These are phyloP conservation scores for Colletotrichum gloeosporioides DNA, from an alignment of 2,329 filamentous ascomycete species.

Conservation along the genomic window DNA sequence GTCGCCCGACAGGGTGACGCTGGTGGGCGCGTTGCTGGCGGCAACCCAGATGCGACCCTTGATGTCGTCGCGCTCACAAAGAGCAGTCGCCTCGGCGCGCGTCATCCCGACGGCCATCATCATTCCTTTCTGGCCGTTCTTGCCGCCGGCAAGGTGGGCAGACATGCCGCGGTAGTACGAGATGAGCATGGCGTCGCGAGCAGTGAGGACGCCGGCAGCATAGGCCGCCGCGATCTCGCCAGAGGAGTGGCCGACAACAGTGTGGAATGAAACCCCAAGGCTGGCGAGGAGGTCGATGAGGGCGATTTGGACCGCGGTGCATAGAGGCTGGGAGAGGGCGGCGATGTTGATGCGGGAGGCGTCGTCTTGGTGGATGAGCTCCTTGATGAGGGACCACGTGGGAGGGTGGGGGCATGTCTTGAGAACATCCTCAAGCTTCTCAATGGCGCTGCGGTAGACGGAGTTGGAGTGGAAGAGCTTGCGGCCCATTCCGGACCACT, in stretches of 20 bases:
- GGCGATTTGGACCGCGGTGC: slow-evolving; percentile 27
- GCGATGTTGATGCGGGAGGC: slow-evolving; percentile 24
- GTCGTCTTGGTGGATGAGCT: slow-evolving; percentile 19
- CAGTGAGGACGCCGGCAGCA: slow-evolving; percentile 28
- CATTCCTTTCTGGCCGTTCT: slow-evolving; percentile 17
- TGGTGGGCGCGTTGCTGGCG: slow-evolving; percentile 30
- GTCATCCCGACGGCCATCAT: slow-evolving; percentile 30
- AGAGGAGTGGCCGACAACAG: slow-evolving; percentile 28
- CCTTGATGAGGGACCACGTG: slow-evolving; percentile 22
- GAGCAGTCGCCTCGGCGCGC: slow-evolving; percentile 10
- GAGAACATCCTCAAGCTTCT: slow-evolving; percentile 21
- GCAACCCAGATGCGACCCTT: slow-evolving; percentile 28
- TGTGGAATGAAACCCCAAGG: slow-evolving; percentile 19
- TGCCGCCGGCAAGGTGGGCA: slow-evolving; percentile 15
- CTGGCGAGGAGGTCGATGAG: slow-evolving; percentile 22
- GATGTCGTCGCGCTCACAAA: slow-evolving; percentile 20
- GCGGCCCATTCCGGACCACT: slow-evolving; percentile 37
- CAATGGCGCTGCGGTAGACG: slow-evolving; percentile 17
- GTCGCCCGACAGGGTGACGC: slow-evolving; percentile 38
- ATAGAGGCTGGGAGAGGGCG: slow-evolving; percentile 23
- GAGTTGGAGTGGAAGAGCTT: slow-evolving; percentile 23
- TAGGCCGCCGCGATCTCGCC: slow-evolving; percentile 42
- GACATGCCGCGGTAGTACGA: slow-evolving; percentile 27
- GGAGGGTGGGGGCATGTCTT: neutral
- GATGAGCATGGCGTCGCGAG: slow-evolving; percentile 24